Conservation (phyloP, 73 alveolate genomes). For the Paraurostyla sp. region DNA sequence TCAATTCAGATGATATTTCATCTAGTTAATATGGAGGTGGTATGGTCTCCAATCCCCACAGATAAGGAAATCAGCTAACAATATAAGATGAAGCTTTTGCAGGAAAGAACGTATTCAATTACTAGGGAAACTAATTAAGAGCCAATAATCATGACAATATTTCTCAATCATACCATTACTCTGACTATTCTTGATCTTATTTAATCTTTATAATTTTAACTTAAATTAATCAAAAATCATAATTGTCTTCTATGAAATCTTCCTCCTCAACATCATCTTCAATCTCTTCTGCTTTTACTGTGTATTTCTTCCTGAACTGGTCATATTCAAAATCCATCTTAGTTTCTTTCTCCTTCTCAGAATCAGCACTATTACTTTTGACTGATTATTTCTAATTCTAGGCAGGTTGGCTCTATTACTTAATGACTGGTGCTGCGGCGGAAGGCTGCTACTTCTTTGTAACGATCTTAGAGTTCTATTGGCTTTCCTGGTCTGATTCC, state of each 20-base stretch:
- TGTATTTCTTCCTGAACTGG: slow-evolving; percentile 9
- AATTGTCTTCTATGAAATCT: slow-evolving; percentile 25
- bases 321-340: slow-evolving; percentile 11
- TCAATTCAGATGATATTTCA: slow-evolving; percentile 21
- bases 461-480: too few species aligned
- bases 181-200: not conserved
- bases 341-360: not conserved
- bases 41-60: not conserved
- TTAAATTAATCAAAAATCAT: not conserved
- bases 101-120: slow-evolving; percentile 28
- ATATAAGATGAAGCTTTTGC: slow-evolving; percentile 2
- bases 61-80: not conserved
- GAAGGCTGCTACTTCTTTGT: too few species aligned
- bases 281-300: slow-evolving; percentile 25
- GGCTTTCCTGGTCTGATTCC: not conserved
- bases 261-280: not conserved
- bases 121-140: not conserved
- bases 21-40: slow-evolving; percentile 28
- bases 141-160: not conserved
- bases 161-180: slow-evolving; percentile 1
- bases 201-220: not conserved
- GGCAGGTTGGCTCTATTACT: too few species aligned
- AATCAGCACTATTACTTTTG: not conserved
- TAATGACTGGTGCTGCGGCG: too few species aligned
- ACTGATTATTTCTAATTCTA: too few species aligned